These are phyloP conservation scores for Geotrichum europaeum DNA, from an alignment of 1,139 yeast species.

Conservation along the genomic window DNA sequence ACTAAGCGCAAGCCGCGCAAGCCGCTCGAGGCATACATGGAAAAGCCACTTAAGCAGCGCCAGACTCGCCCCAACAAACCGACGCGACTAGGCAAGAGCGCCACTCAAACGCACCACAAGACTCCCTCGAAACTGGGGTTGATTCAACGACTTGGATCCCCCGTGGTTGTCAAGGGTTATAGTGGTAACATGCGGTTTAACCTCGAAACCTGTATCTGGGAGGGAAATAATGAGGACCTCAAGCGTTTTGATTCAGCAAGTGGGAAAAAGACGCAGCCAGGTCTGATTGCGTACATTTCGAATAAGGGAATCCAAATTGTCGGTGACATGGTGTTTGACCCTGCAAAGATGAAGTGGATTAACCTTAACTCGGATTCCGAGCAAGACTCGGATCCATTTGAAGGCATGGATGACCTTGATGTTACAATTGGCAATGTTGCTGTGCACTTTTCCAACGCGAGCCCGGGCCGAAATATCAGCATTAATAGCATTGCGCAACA, in stretches of 20 bases:
- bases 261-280: slow-evolving; percentile 27
- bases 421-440: slow-evolving; percentile 20
- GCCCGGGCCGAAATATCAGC: background rate
- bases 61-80: background rate
- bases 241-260: slow-evolving; percentile 41
- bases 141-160: slow-evolving; percentile 34
- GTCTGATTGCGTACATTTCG: slow-evolving; percentile 36
- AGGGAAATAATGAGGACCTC: slow-evolving; percentile 60
- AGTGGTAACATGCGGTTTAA: slow-evolving; percentile 50
- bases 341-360: slow-evolving; percentile 53
- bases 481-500: background rate
- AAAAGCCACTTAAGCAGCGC: slow-evolving; percentile 7
- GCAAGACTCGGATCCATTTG: slow-evolving; percentile 42
- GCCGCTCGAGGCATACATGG: slow-evolving; percentile 13
- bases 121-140: slow-evolving; percentile 21
- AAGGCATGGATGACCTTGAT: slow-evolving; percentile 44
- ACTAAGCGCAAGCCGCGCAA: slow-evolving; percentile 2
- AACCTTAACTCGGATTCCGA: slow-evolving; percentile 37
- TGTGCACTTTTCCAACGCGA: background rate
- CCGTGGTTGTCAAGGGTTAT: slow-evolving; percentile 28
- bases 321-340: slow-evolving; percentile 58
- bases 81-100: background rate
- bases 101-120: background rate
- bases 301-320: slow-evolving; percentile 36
- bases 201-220: slow-evolving; percentile 51